Evolutionary conservation across 225 moss, liverwort and hornwort species (phyloP), one percentile per base, ranked within the genome.

Genomic region (Pseudoscleropodium purum): DNA sequence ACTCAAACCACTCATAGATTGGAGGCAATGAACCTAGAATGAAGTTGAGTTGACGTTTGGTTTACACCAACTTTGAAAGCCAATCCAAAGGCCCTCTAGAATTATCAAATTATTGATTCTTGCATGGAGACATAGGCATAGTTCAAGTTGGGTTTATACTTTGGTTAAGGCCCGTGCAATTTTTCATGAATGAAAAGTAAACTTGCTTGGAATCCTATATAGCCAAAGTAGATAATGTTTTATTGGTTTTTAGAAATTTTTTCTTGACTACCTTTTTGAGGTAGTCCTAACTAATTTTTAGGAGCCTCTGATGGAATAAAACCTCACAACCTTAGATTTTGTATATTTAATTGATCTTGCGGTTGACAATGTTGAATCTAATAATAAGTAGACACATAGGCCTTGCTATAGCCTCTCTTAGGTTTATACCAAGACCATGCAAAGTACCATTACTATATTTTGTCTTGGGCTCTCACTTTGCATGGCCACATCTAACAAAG

Each of bases 401-500:
- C 15, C 13, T 5, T 1, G 8, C 13, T 27, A 74, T 43, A 3
- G 41, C 16, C 0, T 74, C 45, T 29, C 23, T 27, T 15, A 1
- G 2, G 5, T 72, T 41, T 72, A 27, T 41, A 72, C 13, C 15
- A 41, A 26, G 15, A 15, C 72, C 15, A 27, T 41, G 43, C 15
- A 72, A 72, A 41, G 15, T 26, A 9, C 27, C 26, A 72, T 24
- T 15, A 41, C 2, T 41, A 7, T 25, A 41, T 41, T 37, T 72
- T 26, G 5, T 26, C 9, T 39, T 15, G 1, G 2, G 5, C 27
- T 72, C 43, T 72, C 0, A 0, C 14, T 39, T 70, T 7, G 4
- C 4, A 70, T 39, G 4, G 7, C 25, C 8, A 25, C 0, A 8
- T 70, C 25, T 70, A 39, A 70, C 25, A 39, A 39, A 25, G 4